Evolutionary conservation across 2,329 filamentous ascomycete genomes (phyloP).

Genomic region (Aspergillus aculeatinus): DNA sequence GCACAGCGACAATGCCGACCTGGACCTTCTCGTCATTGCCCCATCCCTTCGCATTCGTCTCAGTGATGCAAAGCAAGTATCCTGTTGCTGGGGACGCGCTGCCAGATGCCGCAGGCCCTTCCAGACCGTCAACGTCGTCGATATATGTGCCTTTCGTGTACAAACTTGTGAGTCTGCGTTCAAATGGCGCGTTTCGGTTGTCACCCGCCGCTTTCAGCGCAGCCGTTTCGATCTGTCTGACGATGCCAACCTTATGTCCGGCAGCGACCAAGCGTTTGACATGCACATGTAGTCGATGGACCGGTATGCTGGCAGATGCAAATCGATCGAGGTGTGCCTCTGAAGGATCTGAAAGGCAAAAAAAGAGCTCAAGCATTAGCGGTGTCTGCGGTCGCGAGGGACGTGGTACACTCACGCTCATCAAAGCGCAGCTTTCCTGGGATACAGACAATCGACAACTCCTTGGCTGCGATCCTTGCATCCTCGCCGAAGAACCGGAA

Average conservation of each 20-base stretch:
- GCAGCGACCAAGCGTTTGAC: slow-evolving; percentile 89
- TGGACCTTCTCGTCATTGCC: slow-evolving; percentile 92
- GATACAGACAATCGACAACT: slow-evolving; percentile 92
- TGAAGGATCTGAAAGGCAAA: slow-evolving; percentile 62
- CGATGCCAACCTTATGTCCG: slow-evolving; percentile 93
- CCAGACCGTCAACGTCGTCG: slow-evolving; percentile 83
- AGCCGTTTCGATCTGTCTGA: slow-evolving; percentile 91
- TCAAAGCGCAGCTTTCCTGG: slow-evolving; percentile 93
- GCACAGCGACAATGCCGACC: slow-evolving; percentile 88
- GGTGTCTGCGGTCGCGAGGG: not conserved
- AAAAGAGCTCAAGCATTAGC: not conserved
- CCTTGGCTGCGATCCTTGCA: slow-evolving; percentile 82
- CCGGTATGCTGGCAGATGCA: slow-evolving; percentile 92
- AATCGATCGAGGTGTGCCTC: slow-evolving; percentile 91
- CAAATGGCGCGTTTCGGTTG: slow-evolving; percentile 89
- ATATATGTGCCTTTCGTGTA: slow-evolving; percentile 99
- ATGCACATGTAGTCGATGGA: slow-evolving; percentile 87
- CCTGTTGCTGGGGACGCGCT: slow-evolving; percentile 63
- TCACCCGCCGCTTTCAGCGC: slow-evolving; percentile 93
- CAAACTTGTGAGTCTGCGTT: slow-evolving; percentile 88
- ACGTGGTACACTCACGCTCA: slow-evolving; percentile 60
- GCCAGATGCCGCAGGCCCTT: slow-evolving; percentile 59
- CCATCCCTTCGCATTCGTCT: slow-evolving; percentile 73
- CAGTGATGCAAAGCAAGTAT: slow-evolving; percentile 91
- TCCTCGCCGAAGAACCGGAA: slow-evolving; percentile 97